Evolutionary conservation across 2,329 filamentous ascomycete species (phyloP).

Genomic region (Madurella mycetomatis): DNA sequence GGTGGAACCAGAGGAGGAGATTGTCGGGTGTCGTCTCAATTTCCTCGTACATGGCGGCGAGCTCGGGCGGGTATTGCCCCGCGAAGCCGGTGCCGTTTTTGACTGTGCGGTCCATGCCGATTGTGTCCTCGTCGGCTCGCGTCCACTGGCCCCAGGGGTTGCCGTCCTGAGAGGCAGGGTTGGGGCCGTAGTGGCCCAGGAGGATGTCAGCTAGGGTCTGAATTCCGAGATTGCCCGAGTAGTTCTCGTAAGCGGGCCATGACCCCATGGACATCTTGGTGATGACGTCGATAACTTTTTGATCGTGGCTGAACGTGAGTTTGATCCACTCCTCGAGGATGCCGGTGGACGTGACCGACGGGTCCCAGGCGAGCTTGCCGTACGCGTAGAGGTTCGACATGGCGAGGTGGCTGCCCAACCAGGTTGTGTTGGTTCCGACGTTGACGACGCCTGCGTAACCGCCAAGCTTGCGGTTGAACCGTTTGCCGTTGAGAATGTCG

Average conservation of each 20-base stretch:
- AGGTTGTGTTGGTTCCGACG: conserved; percentile 61
- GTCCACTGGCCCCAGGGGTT: conserved; percentile 73
- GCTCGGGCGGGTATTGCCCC: conserved; percentile 60
- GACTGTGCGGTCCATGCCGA: conserved; percentile 70
- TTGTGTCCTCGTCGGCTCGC: conserved; percentile 52
- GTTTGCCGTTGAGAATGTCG: conserved; percentile 57
- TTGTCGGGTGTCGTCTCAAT: conserved; percentile 62
- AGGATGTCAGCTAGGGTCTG: conserved; percentile 67
- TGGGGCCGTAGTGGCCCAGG: conserved; percentile 63
- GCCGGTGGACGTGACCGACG: conserved; percentile 41
- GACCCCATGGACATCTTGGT: conserved; percentile 62
- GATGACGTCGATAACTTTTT: conserved; percentile 53
- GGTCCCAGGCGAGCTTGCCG: conserved; percentile 63
- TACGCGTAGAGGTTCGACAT: conserved; percentile 71
- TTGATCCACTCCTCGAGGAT: conserved; percentile 64
- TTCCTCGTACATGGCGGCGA: conserved; percentile 55
- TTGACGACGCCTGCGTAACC: conserved; percentile 65
- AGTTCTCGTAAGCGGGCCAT: conserved; percentile 68
- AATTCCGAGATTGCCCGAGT: conserved; percentile 65
- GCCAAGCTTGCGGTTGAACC: conserved; percentile 52
- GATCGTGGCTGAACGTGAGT: conserved; percentile 58
- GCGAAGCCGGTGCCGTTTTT: conserved; percentile 62
- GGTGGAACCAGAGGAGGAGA: conserved; percentile 69
- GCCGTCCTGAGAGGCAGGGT: conserved; percentile 60
- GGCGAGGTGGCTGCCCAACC: conserved; percentile 64